These are phyloP conservation scores for Lonicera japonica DNA, from an alignment of 129 eudicot species.

Conservation along the genomic window DNA sequence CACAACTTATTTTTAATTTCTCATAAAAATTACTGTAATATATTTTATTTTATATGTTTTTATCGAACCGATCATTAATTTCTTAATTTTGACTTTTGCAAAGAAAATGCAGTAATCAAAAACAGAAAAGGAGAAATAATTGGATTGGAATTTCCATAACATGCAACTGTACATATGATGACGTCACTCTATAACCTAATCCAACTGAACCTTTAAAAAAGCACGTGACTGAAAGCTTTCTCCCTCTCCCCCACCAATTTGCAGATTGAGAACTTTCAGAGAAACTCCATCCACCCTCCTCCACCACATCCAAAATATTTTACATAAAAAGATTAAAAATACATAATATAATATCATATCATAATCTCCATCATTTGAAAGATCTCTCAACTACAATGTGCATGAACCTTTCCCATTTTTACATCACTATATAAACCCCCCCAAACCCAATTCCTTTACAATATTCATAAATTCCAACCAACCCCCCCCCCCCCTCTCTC, in stretches of 20 bases:
- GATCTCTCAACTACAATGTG: constrained; percentile 11
- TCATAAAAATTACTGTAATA: no score
- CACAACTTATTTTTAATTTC: no score
- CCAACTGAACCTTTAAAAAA: neutral
- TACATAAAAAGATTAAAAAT: no score
- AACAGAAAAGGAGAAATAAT: no score
- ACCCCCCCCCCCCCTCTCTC: neutral
- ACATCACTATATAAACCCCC: constrained; percentile 24
- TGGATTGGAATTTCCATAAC: no score
- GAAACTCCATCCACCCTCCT: constrained; percentile 16
- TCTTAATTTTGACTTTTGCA: no score
- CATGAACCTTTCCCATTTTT: constrained; percentile 30
- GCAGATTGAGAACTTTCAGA: constrained; percentile 18
- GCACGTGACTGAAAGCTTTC: constrained; percentile 30
- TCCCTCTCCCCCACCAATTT: neutral
- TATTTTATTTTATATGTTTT: no score
- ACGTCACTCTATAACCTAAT: neutral
- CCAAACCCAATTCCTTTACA: neutral
- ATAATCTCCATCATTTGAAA: neutral
- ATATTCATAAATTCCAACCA: neutral
- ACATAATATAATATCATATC: neutral
- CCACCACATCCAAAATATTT: neutral
- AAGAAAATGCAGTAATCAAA: no score
- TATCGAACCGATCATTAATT: no score
- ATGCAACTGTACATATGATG: no score